Base-by-base conservation (phyloP, 768 basidiomycete species). In the Suillus paluster region DNA sequence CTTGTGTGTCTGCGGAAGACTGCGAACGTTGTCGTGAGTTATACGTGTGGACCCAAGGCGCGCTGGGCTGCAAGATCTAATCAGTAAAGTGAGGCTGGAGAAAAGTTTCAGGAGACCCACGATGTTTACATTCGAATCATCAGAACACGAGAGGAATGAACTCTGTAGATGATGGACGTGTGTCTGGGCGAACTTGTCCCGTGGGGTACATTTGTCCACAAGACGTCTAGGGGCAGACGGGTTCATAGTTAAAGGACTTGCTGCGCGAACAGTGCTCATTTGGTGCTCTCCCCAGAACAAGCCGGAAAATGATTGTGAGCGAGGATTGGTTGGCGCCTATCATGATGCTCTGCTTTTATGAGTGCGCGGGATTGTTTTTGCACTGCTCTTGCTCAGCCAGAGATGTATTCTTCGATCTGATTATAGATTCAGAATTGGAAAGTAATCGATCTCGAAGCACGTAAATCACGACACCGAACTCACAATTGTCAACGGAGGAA, bases 171-270 rank as follows among this genome's bases (percentile, higher is more conserved):
- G 63, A 61, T 72, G 66, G 4, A 75, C 34, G 21, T 75, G 71
- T 2, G 75, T 75, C 61, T 68, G 61, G 27, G 73, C 73, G 63
- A 73, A 75, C 67, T 67, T 73, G 56, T 75, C 73, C 17, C 73
- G 75, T 9, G 73, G 73, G 1, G 73, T 76, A 44, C 73, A 75
- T 63, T 73, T 73, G 60, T 75, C 73, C 46, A 75, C 70, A 42
- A 75, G 64, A 39, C 73, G 71, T 61, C 73, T 68, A 19, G 75
- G 62, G 33, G 71, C 19, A 27, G 56, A 68, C 58, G 68, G 17
- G 60, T 71, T 68, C 65, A 66, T 66, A 8, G 42, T 21, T 7
- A 34, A 39, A 11, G 38, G 17, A 55, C 23, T 55, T 27, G 38
- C 17, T 27, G 34, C 21, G 38, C 21, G 23, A 9, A 55, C 17